These are phyloP conservation scores for Ilex paraguariensis DNA, from an alignment of 305 asterid genomes.

Conservation along the genomic window DNA sequence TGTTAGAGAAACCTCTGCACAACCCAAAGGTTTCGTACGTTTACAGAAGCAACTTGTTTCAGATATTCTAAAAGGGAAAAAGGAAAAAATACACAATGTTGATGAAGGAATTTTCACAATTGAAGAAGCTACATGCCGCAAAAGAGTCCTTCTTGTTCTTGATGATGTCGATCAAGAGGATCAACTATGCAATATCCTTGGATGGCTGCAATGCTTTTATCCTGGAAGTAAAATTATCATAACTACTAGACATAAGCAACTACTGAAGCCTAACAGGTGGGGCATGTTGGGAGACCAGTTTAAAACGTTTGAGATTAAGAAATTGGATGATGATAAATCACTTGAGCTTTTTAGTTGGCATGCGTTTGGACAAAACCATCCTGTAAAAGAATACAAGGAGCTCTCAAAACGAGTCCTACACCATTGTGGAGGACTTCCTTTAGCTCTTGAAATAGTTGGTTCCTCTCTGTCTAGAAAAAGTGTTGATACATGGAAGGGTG, in stretches of 20 bases:
- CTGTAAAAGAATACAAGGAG: constrained; percentile 10
- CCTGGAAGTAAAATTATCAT: constrained; percentile 22
- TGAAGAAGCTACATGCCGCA: constrained; percentile 12
- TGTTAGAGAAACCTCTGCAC: constrained; percentile 14
- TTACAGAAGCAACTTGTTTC: constrained; percentile 18
- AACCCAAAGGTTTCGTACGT: constrained; percentile 13
- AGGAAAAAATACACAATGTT: constrained; percentile 8
- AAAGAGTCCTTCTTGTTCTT: constrained; percentile 18
- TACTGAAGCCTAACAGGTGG: constrained; percentile 7
- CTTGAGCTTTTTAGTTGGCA: constrained; percentile 24
- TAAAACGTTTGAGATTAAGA: constrained; percentile 1
- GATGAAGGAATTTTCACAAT: constrained; percentile 21
- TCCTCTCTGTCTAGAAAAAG: constrained; percentile 12
- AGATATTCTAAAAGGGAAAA: constrained; percentile 12
- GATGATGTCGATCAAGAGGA: constrained; percentile 25
- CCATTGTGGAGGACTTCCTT: constrained; percentile 25
- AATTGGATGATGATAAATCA: constrained; percentile 15
- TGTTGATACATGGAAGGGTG: constrained; percentile 15
- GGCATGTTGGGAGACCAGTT: neutral
- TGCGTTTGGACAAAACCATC: constrained; percentile 24
- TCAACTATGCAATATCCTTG: constrained; percentile 13
- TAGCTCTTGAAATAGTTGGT: constrained; percentile 27
- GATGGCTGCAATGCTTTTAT: constrained; percentile 16
- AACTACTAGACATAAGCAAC: constrained; percentile 17
- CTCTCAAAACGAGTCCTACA: constrained; percentile 7